phyloP scores from a whole-genome alignment of 148 eudicot genomes.

The Oxyria digyna region DNA sequence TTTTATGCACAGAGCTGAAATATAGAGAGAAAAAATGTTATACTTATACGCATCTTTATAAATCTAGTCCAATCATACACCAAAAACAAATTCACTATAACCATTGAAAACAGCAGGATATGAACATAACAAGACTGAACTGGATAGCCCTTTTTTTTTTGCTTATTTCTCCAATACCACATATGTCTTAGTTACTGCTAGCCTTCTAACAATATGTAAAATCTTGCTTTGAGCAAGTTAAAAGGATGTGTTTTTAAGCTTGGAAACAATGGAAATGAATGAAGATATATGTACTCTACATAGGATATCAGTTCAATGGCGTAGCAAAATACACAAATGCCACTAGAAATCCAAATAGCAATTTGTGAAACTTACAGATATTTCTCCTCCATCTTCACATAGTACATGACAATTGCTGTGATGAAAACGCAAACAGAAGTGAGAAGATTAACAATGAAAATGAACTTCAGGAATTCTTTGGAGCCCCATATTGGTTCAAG shows the following conservation, averaged over 20 bases:
- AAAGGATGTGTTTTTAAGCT: not conserved
- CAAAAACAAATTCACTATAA: not conserved
- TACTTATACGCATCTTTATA: not conserved
- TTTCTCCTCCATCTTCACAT: slow-evolving; percentile 59
- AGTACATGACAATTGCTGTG: slow-evolving; percentile 82
- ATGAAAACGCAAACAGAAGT: slow-evolving; percentile 75
- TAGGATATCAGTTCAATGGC: not conserved
- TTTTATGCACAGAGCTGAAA: not conserved
- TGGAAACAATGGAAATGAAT: not conserved
- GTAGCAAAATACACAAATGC: not conserved
- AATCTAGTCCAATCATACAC: not conserved
- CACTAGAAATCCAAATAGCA: slow-evolving; percentile 6
- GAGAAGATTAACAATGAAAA: slow-evolving; percentile 76
- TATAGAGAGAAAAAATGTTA: not conserved
- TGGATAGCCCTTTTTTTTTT: too few relatives aligned
- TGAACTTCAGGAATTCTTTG: slow-evolving; percentile 89
- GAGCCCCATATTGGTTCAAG: slow-evolving; percentile 99
- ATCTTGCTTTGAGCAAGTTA: not conserved
- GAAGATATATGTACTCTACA: not conserved
- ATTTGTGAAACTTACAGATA: slow-evolving; percentile 67
- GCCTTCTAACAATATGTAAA: not conserved
- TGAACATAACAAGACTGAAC: not conserved
- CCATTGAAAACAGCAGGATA: not conserved
- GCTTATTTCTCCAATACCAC: not conserved
- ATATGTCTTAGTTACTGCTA: not conserved